Conservation (phyloP, 139 green algal species). For the Chlorella sp. region DNA sequence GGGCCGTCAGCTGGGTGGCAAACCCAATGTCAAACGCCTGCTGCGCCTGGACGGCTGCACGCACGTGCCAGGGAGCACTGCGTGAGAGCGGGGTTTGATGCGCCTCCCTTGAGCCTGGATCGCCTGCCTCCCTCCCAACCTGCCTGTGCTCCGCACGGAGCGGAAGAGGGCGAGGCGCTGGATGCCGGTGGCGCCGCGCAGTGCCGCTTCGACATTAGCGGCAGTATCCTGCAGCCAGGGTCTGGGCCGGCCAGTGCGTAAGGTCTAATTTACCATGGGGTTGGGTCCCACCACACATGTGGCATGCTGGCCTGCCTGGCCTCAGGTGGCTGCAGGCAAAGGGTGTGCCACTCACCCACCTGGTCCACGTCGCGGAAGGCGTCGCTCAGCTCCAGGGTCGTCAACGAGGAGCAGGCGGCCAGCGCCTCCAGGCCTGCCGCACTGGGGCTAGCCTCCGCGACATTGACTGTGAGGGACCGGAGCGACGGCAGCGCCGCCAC, state of each 20-base stretch:
- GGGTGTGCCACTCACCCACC: background rate
- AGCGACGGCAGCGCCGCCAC: background rate
- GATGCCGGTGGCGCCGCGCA: background rate
- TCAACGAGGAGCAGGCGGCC: background rate
- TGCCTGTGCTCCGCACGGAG: background rate
- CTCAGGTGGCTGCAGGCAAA: no score
- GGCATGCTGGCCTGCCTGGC: no score
- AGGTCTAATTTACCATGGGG: no score
- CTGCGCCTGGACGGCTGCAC: constrained; percentile 2
- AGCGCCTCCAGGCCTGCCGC: background rate
- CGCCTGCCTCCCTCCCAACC: no score
- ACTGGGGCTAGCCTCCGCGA: no score
- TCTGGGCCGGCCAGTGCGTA: no score
- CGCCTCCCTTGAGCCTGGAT: no score
- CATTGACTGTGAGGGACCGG: background rate
- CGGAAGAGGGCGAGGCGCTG: background rate
- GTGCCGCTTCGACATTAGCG: background rate
- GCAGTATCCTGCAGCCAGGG: background rate
- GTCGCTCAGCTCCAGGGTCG: background rate
- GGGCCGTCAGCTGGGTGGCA: constrained; percentile 1
- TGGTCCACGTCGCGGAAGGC: background rate
- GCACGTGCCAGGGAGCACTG: background rate
- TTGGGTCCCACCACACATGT: no score
- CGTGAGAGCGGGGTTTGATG: background rate
- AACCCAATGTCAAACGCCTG: constrained; percentile 4